These are phyloP conservation scores for Mycena metata DNA, from an alignment of 768 basidiomycete genomes.

Conservation along the genomic window DNA sequence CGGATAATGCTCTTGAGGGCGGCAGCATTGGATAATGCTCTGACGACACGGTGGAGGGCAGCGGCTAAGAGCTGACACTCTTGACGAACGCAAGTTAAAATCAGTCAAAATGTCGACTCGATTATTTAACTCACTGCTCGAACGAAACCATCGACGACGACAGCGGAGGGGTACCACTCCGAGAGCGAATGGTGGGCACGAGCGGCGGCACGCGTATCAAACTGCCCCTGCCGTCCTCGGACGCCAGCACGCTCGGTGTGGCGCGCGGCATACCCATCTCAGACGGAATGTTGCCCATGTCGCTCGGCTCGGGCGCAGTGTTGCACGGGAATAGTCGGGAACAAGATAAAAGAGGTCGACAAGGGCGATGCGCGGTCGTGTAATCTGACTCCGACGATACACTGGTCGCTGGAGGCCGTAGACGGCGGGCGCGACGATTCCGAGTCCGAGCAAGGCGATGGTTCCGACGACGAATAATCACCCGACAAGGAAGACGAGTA, in stretches of 20 bases:
- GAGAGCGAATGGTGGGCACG: conserved; percentile 34
- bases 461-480: conserved; percentile 36
- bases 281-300: conserved; percentile 58
- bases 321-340: conserved; percentile 71
- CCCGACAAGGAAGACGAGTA: conserved; percentile 29
- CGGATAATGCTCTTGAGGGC: conserved; percentile 43
- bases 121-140: conserved; percentile 4
- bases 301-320: conserved; percentile 47
- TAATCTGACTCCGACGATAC: conserved; percentile 54
- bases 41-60: conserved; percentile 42
- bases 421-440: conserved; percentile 52
- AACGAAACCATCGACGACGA: conserved; percentile 51
- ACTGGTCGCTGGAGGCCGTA: conserved; percentile 53
- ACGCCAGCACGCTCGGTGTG: conserved; percentile 49
- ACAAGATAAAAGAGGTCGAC: conserved; percentile 64
- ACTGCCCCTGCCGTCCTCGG: conserved; percentile 43
- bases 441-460: conserved; percentile 40
- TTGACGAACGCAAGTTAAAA: no score
- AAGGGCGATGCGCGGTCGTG: conserved; percentile 52
- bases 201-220: conserved; percentile 37
- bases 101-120: no score
- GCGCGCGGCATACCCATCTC: conserved; percentile 58
- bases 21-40: conserved; percentile 59
- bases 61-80: no score
- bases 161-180: conserved; percentile 55